These are phyloP conservation scores for Cercospora sp. DNA, from an alignment of 2,329 filamentous ascomycete genomes.

Conservation along the genomic window DNA sequence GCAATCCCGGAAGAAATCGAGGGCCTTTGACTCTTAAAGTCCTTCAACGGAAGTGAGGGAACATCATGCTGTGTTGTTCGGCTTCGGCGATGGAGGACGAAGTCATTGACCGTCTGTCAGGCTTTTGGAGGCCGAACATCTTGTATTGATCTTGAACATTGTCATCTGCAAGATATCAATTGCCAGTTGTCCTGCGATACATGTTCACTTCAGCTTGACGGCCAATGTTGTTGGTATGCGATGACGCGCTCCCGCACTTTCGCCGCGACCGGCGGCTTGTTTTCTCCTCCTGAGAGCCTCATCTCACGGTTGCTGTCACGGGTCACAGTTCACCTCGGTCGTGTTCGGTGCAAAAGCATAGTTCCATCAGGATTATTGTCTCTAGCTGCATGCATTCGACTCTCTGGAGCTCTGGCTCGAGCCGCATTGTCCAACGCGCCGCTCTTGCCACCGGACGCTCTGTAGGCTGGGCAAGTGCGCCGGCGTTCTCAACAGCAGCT, in stretches of 20 bases:
- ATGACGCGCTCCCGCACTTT: not conserved
- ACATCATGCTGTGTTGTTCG: too few species aligned
- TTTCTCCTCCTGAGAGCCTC: not conserved
- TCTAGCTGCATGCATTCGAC: conserved; percentile 19
- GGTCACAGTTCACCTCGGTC: conserved; percentile 16
- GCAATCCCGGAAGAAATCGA: too few species aligned
- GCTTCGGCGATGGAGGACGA: not conserved
- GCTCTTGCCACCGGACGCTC: conserved; percentile 10
- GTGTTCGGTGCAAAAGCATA: conserved; percentile 4
- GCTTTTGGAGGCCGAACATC: not conserved
- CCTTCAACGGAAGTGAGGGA: not conserved
- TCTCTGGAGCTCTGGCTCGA: conserved; percentile 20
- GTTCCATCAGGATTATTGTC: not conserved
- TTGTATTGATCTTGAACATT: not conserved
- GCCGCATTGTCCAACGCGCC: not conserved
- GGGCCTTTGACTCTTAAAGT: too few species aligned
- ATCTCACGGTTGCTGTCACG: not conserved
- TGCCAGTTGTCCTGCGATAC: not conserved
- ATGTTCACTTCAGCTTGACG: not conserved
- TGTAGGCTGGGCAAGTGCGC: conserved; percentile 13
- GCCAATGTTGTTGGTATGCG: not conserved
- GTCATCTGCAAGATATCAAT: not conserved
- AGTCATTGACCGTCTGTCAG: not conserved
- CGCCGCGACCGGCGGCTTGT: conserved; percentile 10
- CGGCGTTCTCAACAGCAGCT: conserved; percentile 15